Base-by-base conservation (phyloP, 2,329 filamentous ascomycete genomes). In the Remersonia thermophila region DNA sequence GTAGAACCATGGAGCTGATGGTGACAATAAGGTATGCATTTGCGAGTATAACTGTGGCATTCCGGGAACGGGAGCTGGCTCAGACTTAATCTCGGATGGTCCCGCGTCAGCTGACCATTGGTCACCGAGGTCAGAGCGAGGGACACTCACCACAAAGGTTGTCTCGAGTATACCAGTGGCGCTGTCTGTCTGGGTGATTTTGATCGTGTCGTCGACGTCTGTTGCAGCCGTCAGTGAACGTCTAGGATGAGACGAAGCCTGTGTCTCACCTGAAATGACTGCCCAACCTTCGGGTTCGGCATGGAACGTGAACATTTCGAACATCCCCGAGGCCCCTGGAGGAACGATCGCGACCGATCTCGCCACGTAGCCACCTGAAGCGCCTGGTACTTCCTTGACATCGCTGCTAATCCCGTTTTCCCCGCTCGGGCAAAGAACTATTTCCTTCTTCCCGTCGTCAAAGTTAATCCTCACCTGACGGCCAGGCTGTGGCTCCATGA, bases 171-270 rank as follows among this genome's bases (percentile, higher is more conserved):
- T 89, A 3, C 85, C 84, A 7, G 81, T 68, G 0, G 85, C 78
- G 33, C 83, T 80, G 30, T 78, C 74, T 0, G 89, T 94, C 55
- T 82, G 68, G 0, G 89, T 95, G 47, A 87, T 65, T 59, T 96
- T 95, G 65, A 96, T 93, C 0, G 87, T 94, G 58, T 96, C 89
- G 53, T 96, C 91, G 47, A 96, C 74, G 50, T 96, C 89, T 78
- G 33, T 25, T 12, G 14, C 25, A 13, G 9, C 33, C 26, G 12
- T 17, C 3, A 29, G 33, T 54, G 39, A 52, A 47, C 7, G 29
- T 11, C 12, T 33, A 11, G 13, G 3, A 32, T 7, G 26, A 14
- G 27, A 33, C 6, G 12, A 3, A 30, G n/a, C n/a, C n/a, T n/a
- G n/a, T n/a, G 16, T 31, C 60, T 35, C 57, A 77, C 74, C 74